Conservation (phyloP, 2,329 filamentous ascomycete genomes). For the Mariannaea elegans region DNA sequence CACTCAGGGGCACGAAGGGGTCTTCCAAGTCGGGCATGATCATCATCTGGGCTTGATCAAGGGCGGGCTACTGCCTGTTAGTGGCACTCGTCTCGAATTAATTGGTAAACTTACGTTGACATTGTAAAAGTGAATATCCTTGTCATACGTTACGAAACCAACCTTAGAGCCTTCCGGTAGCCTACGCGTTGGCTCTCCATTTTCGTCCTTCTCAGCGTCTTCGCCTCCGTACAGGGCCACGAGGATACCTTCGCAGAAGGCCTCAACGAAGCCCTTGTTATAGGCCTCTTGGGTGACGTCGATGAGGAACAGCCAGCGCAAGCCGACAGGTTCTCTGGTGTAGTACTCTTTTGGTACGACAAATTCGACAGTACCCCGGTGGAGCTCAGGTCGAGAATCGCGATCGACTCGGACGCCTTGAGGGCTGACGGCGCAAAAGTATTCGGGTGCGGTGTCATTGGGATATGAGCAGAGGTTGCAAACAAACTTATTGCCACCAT, state of each 20-base stretch:
- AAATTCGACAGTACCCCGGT: constrained; percentile 93
- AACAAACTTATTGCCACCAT: constrained; percentile 94
- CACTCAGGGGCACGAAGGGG: constrained; percentile 90
- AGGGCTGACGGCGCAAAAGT: constrained; percentile 90
- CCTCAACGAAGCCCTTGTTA: constrained; percentile 89
- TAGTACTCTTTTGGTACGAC: constrained; percentile 98
- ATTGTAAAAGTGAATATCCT: constrained; percentile 98
- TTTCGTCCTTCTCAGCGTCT: constrained; percentile 57
- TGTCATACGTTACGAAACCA: constrained; percentile 95
- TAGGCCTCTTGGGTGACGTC: constrained; percentile 93
- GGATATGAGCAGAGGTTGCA: constrained; percentile 99
- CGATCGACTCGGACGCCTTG: constrained; percentile 88
- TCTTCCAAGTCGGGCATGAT: constrained; percentile 98
- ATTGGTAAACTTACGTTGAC: constrained; percentile 70
- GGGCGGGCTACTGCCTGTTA: constrained; percentile 63
- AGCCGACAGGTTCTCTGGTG: constrained; percentile 89
- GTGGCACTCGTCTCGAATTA: constrained; percentile 1
- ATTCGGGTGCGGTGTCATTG: constrained; percentile 91
- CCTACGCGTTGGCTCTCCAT: constrained; percentile 61
- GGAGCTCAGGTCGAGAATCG: constrained; percentile 87
- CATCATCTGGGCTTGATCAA: constrained; percentile 95
- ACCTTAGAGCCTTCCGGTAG: constrained; percentile 86
- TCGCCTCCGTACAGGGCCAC: constrained; percentile 82
- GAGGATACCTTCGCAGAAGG: constrained; percentile 89
- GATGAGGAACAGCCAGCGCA: constrained; percentile 90